Evolutionary conservation across 2,329 filamentous ascomycete genomes (phyloP).

Genomic region (Mycosphaerella sp.): DNA sequence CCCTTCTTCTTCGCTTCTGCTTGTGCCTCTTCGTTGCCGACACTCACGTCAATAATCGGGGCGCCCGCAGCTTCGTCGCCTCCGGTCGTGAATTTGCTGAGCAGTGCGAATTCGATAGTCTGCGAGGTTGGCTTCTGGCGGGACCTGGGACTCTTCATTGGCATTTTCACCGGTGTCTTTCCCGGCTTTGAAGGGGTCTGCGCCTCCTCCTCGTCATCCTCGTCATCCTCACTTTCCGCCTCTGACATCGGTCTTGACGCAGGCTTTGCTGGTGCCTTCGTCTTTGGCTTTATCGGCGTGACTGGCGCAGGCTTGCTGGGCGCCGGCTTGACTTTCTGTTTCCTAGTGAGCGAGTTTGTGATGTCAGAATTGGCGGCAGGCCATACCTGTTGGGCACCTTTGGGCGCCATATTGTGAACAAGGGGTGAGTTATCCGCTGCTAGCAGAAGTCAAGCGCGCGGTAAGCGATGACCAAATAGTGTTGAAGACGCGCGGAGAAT

Average conservation of each 20-base stretch:
- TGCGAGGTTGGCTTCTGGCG: constrained; percentile 3
- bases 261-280: not conserved
- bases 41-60: constrained; percentile 26
- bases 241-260: constrained; percentile 1
- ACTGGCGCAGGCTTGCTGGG: constrained; percentile 1
- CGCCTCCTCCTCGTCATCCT: not conserved
- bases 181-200: not conserved
- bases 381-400: constrained; percentile 18
- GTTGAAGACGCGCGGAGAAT: not conserved
- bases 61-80: constrained; percentile 13
- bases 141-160: constrained; percentile 12
- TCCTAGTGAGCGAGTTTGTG: not conserved
- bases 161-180: constrained; percentile 16
- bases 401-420: constrained; percentile 23
- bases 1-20: constrained; percentile 21
- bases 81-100: constrained; percentile 7
- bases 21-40: constrained; percentile 21
- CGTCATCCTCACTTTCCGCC: constrained; percentile 1
- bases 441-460: not conserved
- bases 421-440: not conserved
- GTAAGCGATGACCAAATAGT: not conserved
- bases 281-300: not conserved
- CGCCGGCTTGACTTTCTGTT: constrained; percentile 9
- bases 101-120: constrained; percentile 10
- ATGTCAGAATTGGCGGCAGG: not conserved